Evolutionary conservation across 805 yeast species (phyloP).

Genomic region (Candida tallmaniae): DNA sequence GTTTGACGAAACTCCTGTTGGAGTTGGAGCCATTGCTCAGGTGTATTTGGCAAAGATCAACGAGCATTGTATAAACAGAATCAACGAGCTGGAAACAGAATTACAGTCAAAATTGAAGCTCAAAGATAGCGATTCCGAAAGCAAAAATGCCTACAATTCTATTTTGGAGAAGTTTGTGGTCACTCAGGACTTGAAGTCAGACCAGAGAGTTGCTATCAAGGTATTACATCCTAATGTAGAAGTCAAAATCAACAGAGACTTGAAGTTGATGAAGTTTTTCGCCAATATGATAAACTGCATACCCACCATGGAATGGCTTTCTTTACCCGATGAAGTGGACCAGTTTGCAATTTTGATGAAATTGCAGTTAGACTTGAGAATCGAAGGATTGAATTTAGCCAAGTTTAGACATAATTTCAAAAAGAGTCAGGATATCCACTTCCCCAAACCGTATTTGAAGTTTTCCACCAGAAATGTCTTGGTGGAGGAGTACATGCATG

Average conservation of each 20-base stretch:
- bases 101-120: constrained; percentile 12
- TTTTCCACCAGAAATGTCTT: constrained; percentile 67
- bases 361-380: constrained; percentile 81
- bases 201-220: constrained; percentile 77
- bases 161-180: constrained; percentile 30
- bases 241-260: constrained; percentile 67
- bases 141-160: constrained; percentile 9
- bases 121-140: constrained; percentile 11
- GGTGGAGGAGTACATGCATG: constrained; percentile 82
- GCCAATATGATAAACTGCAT: constrained; percentile 65
- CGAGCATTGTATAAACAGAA: constrained; percentile 35
- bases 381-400: constrained; percentile 78
- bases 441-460: constrained; percentile 70
- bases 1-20: constrained; percentile 71
- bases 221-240: constrained; percentile 88
- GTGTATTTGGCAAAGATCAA: constrained; percentile 74
- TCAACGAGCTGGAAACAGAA: constrained; percentile 23
- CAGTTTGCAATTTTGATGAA: constrained; percentile 85
- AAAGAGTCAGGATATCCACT: constrained; percentile 55
- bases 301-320: constrained; percentile 98
- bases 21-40: constrained; percentile 99
- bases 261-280: constrained; percentile 76
- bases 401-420: constrained; percentile 69
- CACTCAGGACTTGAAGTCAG: constrained; percentile 35
- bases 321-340: constrained; percentile 89